These are phyloP conservation scores for Neofusicoccum sp. DNA, from an alignment of 2,329 filamentous ascomycete genomes.

Conservation along the genomic window DNA sequence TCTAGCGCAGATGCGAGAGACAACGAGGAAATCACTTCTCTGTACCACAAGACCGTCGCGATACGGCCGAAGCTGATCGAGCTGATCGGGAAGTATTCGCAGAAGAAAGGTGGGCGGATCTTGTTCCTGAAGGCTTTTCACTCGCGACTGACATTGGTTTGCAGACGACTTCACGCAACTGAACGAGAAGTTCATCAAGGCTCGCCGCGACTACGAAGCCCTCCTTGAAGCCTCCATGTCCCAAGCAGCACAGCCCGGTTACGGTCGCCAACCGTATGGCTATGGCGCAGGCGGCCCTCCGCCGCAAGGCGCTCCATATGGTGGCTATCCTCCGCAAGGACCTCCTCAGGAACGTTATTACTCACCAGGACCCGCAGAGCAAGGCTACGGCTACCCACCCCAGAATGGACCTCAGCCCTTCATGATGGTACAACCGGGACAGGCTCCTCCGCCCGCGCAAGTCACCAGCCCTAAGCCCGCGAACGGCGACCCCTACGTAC, in stretches of 20 bases:
- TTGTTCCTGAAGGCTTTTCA: background rate
- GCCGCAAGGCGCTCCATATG: slow-evolving; percentile 26
- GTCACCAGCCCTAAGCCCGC: slow-evolving; percentile 28
- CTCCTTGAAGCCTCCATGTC: slow-evolving; percentile 97
- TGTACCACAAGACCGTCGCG: slow-evolving; percentile 90
- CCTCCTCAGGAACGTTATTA: slow-evolving; percentile 37
- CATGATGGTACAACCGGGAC: slow-evolving; percentile 39
- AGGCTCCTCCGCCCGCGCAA: slow-evolving; percentile 29
- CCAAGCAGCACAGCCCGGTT: slow-evolving; percentile 79
- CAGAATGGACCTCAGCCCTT: slow-evolving; percentile 36
- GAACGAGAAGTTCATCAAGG: slow-evolving; percentile 99
- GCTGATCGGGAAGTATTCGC: slow-evolving; percentile 97
- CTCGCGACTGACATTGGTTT: slow-evolving; percentile 32
- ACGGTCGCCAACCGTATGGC: slow-evolving; percentile 59
- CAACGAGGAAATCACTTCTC: slow-evolving; percentile 90
- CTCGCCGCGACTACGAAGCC: slow-evolving; percentile 91
- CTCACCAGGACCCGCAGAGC: slow-evolving; percentile 37
- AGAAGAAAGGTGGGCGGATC: slow-evolving; percentile 81
- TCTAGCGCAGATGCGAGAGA: slow-evolving; percentile 72
- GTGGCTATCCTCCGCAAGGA: slow-evolving; percentile 35
- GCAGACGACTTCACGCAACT: slow-evolving; percentile 96
- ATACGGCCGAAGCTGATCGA: slow-evolving; percentile 97
- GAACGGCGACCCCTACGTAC: slow-evolving; percentile 36
- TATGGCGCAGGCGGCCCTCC: slow-evolving; percentile 32
- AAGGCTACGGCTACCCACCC: slow-evolving; percentile 31